Conservation (phyloP, 768 basidiomycete genomes). For the Termitomyces bulborhizus region DNA sequence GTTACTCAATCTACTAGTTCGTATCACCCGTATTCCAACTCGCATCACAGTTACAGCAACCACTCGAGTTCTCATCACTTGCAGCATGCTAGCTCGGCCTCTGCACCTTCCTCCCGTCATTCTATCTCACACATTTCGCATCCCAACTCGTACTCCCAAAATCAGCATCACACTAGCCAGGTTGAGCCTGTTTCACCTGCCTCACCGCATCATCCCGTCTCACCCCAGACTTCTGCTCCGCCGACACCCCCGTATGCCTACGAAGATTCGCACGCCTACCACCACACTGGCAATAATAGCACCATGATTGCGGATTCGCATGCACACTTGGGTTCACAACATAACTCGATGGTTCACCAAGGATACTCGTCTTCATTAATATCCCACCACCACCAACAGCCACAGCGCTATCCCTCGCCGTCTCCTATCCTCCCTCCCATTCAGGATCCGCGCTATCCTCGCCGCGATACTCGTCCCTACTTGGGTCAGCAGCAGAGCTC, state of each 20-base stretch:
- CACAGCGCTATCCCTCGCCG: constrained; percentile 40
- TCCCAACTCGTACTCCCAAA: constrained; percentile 38
- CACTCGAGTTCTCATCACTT: constrained; percentile 14
- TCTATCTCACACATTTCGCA: constrained; percentile 58
- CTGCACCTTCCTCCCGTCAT: constrained; percentile 42
- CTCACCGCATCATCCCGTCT: constrained; percentile 40
- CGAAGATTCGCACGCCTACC: constrained; percentile 35
- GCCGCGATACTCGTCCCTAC: constrained; percentile 18
- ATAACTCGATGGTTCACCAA: constrained; percentile 14
- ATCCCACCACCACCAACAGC: constrained; percentile 13
- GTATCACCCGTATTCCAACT: constrained; percentile 29
- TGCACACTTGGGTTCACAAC: constrained; percentile 25
- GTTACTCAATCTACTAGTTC: constrained; percentile 21
- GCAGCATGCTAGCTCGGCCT: constrained; percentile 16
- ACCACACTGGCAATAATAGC: constrained; percentile 22
- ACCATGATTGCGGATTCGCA: constrained; percentile 18
- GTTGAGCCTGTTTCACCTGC: constrained; percentile 43
- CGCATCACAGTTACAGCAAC: constrained; percentile 20
- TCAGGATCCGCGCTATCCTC: constrained; percentile 32
- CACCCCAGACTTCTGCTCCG: constrained; percentile 36
- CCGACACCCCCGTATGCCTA: constrained; percentile 43
- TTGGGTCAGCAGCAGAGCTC: constrained; percentile 1
- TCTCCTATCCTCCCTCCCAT: constrained; percentile 54
- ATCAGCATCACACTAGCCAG: constrained; percentile 24
- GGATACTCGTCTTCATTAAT: constrained; percentile 16